Percentiles rank a stretch among this genome's conserved stretches.
Conservation (phyloP, 164 flowering plant genomes). For the Macadamia tetraphylla region DNA sequence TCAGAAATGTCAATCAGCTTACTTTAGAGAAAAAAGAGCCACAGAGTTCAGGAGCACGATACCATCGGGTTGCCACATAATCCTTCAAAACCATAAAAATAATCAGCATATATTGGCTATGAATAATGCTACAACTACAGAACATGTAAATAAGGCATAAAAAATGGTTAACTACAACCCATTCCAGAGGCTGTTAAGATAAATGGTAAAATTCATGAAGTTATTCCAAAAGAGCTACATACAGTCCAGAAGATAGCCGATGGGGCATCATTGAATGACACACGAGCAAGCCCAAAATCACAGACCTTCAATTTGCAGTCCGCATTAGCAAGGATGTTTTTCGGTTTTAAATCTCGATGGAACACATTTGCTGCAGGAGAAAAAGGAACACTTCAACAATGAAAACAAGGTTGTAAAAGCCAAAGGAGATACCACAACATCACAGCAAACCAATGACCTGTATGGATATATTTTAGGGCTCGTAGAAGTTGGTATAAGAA, state of each 20-base stretch:
- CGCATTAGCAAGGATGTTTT: conserved; percentile 85
- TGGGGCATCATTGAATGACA: conserved; percentile 81
- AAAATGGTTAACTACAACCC: too few relatives aligned
- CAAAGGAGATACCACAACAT: background rate
- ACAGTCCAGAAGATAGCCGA: conserved; percentile 94
- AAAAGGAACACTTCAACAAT: background rate
- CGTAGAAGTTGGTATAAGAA: conserved; percentile 82
- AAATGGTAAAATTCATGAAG: background rate
- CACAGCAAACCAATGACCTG: conserved; percentile 35
- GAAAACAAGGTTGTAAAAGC: background rate
- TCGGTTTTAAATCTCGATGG: conserved; percentile 83
- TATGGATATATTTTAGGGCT: conserved; percentile 65
- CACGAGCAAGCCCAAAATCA: conserved; percentile 92
- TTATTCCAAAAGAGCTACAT: conserved; percentile 18
- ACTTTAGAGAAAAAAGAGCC: conserved; percentile 94
- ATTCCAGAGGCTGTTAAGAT: background rate
- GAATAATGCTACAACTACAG: background rate
- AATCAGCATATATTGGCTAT: conserved; percentile 1
- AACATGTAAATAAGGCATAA: background rate
- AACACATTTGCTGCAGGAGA: conserved; percentile 70
- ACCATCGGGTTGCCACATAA: conserved; percentile 97
- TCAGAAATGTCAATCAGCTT: conserved; percentile 17
- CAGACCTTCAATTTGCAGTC: conserved; percentile 90
- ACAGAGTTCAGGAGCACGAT: conserved; percentile 95
- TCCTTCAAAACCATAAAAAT: conserved; percentile 37